Evolutionary conservation across 2,329 filamentous ascomycete genomes (phyloP), one percentile per base, ranked within the genome.

Genomic region (Phialocephala subalpina): DNA sequence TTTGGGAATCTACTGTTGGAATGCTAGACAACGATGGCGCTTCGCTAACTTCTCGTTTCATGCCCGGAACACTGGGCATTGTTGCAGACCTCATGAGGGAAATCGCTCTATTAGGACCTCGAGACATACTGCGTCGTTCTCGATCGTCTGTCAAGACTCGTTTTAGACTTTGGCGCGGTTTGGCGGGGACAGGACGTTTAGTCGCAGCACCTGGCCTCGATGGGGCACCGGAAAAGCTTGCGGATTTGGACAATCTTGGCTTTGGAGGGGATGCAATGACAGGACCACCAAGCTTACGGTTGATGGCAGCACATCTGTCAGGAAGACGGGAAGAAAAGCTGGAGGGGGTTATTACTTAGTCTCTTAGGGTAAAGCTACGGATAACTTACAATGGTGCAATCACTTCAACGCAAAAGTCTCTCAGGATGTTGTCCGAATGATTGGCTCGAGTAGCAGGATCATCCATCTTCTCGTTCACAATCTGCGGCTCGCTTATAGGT

Each of bases 371-470:
- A 16, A 42, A 42, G 27, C 20, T 36, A 8, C 9, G 33, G 27
- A 25, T n/a, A 40, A 73, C 87, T 83, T 81, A 90, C 87, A 95
- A 95, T 38, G 92, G 92, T 53, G 93, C 81, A 71, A 96, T 88
- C 47, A 96, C 90, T 74, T 96, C 92, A 18, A 92, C 83, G 74
- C 92, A 95, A 75, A 95, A 96, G 75, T 91, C 90, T 69, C 86
- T 87, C 7, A 94, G 80, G 7, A 90, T 87, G 73, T 94, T 92
- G 35, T 76, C 72, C 38, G 70, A 69, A 63, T 71, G 66, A 58
- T 68, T 74, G 52, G 47, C 63, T 63, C 60, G 69, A 52, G 52
- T 66, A 58, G 52, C 60, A 62, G 27, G 65, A 47, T 22, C 68
- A 42, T 42, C 47, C 14, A 18, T 25, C 14, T 42, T 66, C 35